Evolutionary conservation across 257 asterid genomes (phyloP).

Genomic region (Ajuga chamaepitys): DNA sequence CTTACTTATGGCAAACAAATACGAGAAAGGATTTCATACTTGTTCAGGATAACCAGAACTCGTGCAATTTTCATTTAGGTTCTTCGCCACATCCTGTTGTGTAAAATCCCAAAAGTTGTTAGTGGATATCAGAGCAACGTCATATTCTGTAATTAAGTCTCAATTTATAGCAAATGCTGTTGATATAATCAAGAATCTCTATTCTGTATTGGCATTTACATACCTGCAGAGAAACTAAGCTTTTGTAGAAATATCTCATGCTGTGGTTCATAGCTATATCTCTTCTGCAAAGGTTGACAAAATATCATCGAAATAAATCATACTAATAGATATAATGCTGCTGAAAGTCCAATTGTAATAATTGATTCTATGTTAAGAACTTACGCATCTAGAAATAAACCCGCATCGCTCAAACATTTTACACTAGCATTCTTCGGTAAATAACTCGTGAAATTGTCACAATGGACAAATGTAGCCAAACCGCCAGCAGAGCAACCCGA

Average conservation of each 20-base stretch:
- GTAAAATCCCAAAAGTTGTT: not conserved
- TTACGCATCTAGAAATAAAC: conserved; percentile 81
- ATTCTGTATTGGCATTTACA: not conserved
- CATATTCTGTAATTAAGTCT: no score
- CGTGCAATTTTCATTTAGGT: conserved; percentile 67
- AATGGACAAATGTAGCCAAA: conserved; percentile 73
- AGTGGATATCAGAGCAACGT: not conserved
- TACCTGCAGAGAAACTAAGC: conserved; percentile 66
- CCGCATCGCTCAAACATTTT: conserved; percentile 97
- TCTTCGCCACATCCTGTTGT: conserved; percentile 57
- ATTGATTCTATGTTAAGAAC: conserved; percentile 17
- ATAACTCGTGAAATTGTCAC: conserved; percentile 62
- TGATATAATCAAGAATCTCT: no score
- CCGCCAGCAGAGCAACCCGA: conserved; percentile 99
- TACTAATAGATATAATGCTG: not conserved
- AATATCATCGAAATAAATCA: not conserved
- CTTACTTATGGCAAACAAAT: conserved; percentile 2
- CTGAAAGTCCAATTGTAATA: not conserved
- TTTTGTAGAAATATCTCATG: conserved; percentile 55
- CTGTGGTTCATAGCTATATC: conserved; percentile 67
- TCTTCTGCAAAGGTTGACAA: conserved; percentile 47
- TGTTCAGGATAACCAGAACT: conserved; percentile 40
- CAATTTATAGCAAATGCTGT: no score
- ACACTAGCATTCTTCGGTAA: conserved; percentile 71
- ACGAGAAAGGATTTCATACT: conserved; percentile 30